Evolutionary conservation across 2,329 filamentous ascomycete species (phyloP).

Genomic region (Graphium sp.): DNA sequence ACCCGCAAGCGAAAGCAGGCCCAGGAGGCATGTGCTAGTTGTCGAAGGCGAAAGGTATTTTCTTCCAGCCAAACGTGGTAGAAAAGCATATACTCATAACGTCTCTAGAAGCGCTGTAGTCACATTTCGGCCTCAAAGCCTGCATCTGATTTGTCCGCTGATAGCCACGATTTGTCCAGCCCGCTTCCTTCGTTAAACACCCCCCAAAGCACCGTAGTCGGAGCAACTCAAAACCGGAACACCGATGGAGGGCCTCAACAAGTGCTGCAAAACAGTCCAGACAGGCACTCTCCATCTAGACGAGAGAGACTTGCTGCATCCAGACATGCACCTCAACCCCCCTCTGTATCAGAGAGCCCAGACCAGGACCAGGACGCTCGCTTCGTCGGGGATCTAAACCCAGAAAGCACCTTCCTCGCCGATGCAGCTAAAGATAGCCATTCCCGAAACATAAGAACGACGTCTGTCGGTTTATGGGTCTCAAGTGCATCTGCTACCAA

Average conservation of each 20-base stretch:
- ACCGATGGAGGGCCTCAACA: background rate
- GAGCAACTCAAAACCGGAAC: background rate
- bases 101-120: constrained; percentile 6
- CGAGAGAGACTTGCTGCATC: too few relatives aligned
- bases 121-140: constrained; percentile 4
- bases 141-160: background rate
- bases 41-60: constrained; percentile 8
- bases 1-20: constrained; percentile 6
- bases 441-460: too few relatives aligned
- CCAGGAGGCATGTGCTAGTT: constrained; percentile 6
- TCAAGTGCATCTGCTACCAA: too few relatives aligned
- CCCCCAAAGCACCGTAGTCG: background rate
- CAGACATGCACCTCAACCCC: constrained; percentile 1
- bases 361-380: constrained; percentile 3
- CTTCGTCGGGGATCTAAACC: constrained; percentile 9
- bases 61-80: too few relatives aligned
- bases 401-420: constrained; percentile 8
- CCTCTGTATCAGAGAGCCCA: background rate
- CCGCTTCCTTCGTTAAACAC: background rate
- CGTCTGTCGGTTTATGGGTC: too few relatives aligned
- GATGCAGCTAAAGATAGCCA: too few relatives aligned
- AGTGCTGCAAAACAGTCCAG: too few relatives aligned
- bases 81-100: background rate
- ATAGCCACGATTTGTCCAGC: background rate
- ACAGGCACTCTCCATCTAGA: too few relatives aligned